These are phyloP conservation scores for Mortierella sp. DNA, from an alignment of 371 early-diverging fungal species.

Conservation along the genomic window DNA sequence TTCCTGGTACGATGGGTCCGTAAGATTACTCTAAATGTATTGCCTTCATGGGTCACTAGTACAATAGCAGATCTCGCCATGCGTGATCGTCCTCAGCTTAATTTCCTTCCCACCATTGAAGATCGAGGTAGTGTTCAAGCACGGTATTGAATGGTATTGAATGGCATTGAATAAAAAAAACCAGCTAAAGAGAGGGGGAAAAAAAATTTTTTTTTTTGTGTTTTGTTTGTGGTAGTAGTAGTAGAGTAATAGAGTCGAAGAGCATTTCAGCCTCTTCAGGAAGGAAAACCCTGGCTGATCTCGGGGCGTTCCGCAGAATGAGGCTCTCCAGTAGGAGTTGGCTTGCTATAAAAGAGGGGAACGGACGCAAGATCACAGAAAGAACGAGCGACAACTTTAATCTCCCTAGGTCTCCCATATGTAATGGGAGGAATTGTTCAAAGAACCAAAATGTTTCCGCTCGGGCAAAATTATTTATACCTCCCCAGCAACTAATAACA, in stretches of 20 bases:
- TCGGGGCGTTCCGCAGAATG: conserved; percentile 42
- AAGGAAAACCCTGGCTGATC: conserved; percentile 49
- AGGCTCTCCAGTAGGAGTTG: conserved; percentile 48
- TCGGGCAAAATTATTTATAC: neutral
- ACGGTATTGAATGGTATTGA: too few relatives aligned
- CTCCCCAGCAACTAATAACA: neutral
- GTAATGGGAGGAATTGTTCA: conserved; percentile 47
- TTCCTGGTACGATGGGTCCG: too few relatives aligned
- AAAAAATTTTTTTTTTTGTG: neutral
- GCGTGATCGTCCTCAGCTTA: too few relatives aligned
- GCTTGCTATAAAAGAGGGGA: conserved; percentile 53
- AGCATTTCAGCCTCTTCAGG: conserved; percentile 40
- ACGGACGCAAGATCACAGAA: conserved; percentile 41
- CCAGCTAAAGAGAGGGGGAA: neutral
- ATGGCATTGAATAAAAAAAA: too few relatives aligned
- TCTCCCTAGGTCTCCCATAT: conserved; percentile 52
- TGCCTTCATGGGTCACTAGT: too few relatives aligned
- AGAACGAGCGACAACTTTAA: conserved; percentile 50
- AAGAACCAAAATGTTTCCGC: neutral
- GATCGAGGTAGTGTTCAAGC: too few relatives aligned
- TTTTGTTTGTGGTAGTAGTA: neutral
- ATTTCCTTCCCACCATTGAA: too few relatives aligned
- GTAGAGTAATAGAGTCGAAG: neutral
- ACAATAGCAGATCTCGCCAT: too few relatives aligned
- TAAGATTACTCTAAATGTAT: too few relatives aligned